Base-by-base conservation (phyloP, 106 monocot genomes). In the Allium cepa region DNA sequence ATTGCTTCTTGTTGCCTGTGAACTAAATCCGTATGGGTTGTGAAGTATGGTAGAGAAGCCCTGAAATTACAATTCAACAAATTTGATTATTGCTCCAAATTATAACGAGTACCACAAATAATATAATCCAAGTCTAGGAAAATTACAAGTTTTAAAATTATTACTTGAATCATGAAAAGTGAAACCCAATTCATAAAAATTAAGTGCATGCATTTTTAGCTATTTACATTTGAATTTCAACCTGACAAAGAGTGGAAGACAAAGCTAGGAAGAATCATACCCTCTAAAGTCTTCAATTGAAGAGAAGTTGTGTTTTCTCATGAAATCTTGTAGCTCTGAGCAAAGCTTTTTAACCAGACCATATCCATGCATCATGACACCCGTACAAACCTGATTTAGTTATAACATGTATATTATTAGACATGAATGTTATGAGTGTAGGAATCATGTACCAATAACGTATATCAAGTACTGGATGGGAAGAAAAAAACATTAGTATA, bases 21-120 rank as follows among this genome's bases (percentile, higher is more conserved):
- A 49, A 99, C 99, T 71, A 99, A 70, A 70, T 99, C 93, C 0
- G 88, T 99, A 62, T 99, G 99, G 0, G 93, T 99, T 10, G 99
- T 93, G 61, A 99, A 99, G 61, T 99, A 99, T 36, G 68, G 84
- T 76, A 99, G 99, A 63, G 93, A 90, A 17, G 68, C 81, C 59
- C 93, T 90, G 83, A 66, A 67, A 22, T 61, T 55, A 55, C 15
- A 55, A 55, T 15, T 3, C 53, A 11, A 4, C 2, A 3, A 55
- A 4, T 55, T 17, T 17, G 59, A 17, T 59, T 59, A 17, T 36
- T 36, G 5, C 36, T 36, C 5, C 36, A 36, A 36, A 36, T 36
- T 36, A 36, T 36, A 5, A 36, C 5, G 36, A 36, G 36, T 36
- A 5, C 5, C 5, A 1, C 36, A 36, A 36, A 36, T 36, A 36